Base-by-base conservation (phyloP, 805 yeast genomes). In the Cyberlindnera saturnus region DNA sequence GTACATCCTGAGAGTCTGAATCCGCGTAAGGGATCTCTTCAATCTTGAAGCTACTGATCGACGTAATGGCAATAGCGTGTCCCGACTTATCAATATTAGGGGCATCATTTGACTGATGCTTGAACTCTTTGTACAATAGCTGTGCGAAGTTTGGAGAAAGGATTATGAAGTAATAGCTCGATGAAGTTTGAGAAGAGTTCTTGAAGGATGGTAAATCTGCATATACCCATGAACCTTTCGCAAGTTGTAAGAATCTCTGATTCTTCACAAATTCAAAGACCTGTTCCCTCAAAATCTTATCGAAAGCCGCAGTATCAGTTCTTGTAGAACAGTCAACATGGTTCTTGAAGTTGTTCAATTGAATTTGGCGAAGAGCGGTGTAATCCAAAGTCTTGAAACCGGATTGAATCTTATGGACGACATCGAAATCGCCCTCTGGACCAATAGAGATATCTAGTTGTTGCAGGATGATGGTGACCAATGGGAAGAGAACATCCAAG, bases 171-270 rank as follows among this genome's bases (percentile, higher is more conserved):
- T 71, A 79, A 45, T 69, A 69, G 48, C 70, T 73, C 10, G 68
- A 41, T 15, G 52, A 43, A 3, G 52, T 59, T 34, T 48, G 50
- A n/a, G 47, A 37, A 3, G 46, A 40, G 40, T 44, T 43, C n/a
- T 49, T 49, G 32, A 48, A 46, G 11, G 62, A 47, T 17, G 84
- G 88, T 41, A 72, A 66, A 32, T 80, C 82, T 1, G 81, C 73
- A 56, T 70, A 82, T 13, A 84, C 90, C 95, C 95, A 87, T 2
- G 85, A 74, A 1, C 96, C 96, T 54, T 75, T 79, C 23, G 87
- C 78, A 39, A 87, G 63, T 56, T 79, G 81, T 44, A 84, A 62
- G 37, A 82, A 78, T 53, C 91, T 71, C 64, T 85, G 93, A 58
- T 84, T 89, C 44, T 76, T 75, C 14, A 86, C 88, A 58, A 84